Evolutionary conservation across 495 filamentous ascomycete species (phyloP), one percentile per base, ranked within the genome.

Genomic region (Chaetomium cochliodes): DNA sequence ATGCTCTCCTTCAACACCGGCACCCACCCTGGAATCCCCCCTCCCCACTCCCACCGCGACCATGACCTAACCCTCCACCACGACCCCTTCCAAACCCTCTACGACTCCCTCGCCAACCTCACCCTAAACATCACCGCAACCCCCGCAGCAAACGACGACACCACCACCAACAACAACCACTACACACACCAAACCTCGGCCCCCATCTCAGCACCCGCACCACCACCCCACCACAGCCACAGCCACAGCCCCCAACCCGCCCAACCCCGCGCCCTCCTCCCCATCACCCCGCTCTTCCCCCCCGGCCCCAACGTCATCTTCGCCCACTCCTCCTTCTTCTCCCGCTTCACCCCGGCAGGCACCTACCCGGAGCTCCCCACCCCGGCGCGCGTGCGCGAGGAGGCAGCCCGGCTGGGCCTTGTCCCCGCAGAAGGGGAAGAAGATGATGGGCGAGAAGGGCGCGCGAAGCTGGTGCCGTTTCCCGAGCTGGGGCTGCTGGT

Each of bases 321-420:
- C 49, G 66, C 60, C n/a, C 69, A 71, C 61, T 71, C 69, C 1
- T 59, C 66, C 53, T 71, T 65, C 61, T 71, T 69, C 58, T 20
- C 20, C 16, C 56, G 26, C n/a, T 22, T 22, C 60, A 18, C 13
- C 22, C 57, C 44, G 25, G 44, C 62, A 3, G 22, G 22, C 41
- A 25, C 65, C 7, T 33, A 53, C 33, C 37, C 25, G 1, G 63
- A 68, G n/a, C 69, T 71, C 7, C 69, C 69, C 39, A 39, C 52
- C 15, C 65, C 65, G 0, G 37, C 47, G 4, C 49, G 61, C 1
- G 63, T 71, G 8, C 61, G 66, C 2, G 53, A n/a, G 4, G 30
- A 66, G 15, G 64, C 64, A 15, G 51, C 30, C 1, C 44, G 39
- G 18, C 16, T 57, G 18, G 44, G 44, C 33, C 33, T 37, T 11